phyloP scores from a whole-genome alignment of 164 flowering plant species.

The Kalanchoe fedtschenkoi region DNA sequence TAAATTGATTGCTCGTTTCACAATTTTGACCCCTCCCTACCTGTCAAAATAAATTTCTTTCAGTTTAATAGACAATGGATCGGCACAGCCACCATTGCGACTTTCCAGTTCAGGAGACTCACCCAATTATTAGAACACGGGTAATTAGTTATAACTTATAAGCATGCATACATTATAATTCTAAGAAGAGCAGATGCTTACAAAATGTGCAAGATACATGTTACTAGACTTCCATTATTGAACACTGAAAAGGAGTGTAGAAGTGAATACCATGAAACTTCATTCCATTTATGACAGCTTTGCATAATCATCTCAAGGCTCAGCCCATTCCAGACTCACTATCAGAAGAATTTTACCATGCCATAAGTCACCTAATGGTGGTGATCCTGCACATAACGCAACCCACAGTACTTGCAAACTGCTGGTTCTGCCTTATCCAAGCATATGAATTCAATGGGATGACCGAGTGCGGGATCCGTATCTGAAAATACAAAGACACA shows the following conservation, averaged over 20 bases:
- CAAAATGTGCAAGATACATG: no score
- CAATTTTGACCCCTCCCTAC: no score
- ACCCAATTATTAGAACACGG: no score
- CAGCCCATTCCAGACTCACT: background rate
- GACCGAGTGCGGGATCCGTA: conserved; percentile 2
- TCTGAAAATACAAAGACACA: background rate
- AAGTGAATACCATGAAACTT: background rate
- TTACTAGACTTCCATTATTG: no score
- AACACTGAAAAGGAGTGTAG: background rate
- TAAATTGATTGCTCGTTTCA: no score
- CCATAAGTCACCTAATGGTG: conserved; percentile 1
- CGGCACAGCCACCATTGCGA: no score
- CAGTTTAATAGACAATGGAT: no score
- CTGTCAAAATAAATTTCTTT: no score
- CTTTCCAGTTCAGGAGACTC: no score
- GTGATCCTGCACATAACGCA: conserved; percentile 4
- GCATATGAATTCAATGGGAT: conserved; percentile 6
- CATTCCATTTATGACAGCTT: background rate
- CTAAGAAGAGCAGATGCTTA: no score
- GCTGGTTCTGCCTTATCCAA: conserved; percentile 4
- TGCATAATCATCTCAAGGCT: background rate
- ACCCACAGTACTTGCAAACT: conserved; percentile 4
- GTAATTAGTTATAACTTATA: no score
- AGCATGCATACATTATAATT: no score
- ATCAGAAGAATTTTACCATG: background rate